These are phyloP conservation scores for Sclerotinia nivalis DNA, from an alignment of 2,329 filamentous ascomycete genomes.

Conservation along the genomic window DNA sequence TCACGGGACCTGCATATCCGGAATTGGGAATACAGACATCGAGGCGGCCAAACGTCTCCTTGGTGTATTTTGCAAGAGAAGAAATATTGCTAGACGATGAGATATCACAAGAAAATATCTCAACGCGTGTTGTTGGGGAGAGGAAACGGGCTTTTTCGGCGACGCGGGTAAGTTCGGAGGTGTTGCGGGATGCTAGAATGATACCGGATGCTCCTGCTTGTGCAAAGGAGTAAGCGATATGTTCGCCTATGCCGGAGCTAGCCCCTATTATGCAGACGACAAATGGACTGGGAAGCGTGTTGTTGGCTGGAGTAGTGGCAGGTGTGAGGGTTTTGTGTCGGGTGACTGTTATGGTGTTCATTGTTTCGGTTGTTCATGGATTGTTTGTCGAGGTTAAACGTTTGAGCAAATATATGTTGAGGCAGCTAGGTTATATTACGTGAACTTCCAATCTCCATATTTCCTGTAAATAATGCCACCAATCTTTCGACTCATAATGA, in stretches of 20 bases:
- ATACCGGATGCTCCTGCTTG: constrained; percentile 15
- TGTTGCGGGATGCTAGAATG: constrained; percentile 19
- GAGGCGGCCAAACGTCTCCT: constrained; percentile 1
- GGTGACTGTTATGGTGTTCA: constrained; percentile 15
- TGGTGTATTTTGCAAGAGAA: constrained; percentile 2
- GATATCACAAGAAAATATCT: constrained; percentile 14
- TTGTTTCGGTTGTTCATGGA: neutral
- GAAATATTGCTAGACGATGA: neutral
- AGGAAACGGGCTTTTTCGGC: constrained; percentile 2
- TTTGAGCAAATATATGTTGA: too few species aligned
- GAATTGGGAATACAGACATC: constrained; percentile 25
- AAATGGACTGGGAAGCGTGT: constrained; percentile 11
- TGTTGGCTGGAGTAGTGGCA: constrained; percentile 9
- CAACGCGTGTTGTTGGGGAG: neutral
- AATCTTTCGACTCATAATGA: constrained; percentile 22
- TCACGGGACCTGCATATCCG: constrained; percentile 23
- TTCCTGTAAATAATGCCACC: too few species aligned
- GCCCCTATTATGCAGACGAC: constrained; percentile 23
- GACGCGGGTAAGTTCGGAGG: neutral
- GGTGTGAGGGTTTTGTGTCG: constrained; percentile 13
- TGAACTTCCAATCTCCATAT: neutral
- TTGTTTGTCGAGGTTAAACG: neutral
- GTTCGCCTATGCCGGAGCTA: constrained; percentile 24
- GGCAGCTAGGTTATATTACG: neutral
- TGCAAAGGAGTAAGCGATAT: constrained; percentile 23